Base-by-base conservation (phyloP, 2,329 filamentous ascomycete genomes). In the Neonectria faginata region DNA sequence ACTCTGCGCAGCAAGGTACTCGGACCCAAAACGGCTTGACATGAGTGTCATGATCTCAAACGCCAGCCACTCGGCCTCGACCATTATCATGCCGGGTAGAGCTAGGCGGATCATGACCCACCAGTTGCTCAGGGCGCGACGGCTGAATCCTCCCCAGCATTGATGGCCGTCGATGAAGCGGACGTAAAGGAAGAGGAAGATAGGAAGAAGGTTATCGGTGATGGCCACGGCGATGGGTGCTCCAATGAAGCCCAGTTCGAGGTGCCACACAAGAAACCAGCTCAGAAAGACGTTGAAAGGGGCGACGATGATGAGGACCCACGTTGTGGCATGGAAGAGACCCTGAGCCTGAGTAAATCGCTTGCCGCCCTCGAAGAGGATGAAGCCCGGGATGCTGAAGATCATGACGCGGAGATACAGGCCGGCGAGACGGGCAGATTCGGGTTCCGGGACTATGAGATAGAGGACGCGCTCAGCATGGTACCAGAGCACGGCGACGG, bases 41-140 rank as follows among this genome's bases (percentile, higher is more conserved):
- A 90, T 89, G n/a, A 97, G 84, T 0, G 94, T 97, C 67, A 97
- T 83, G 53, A 97, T 89, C 78, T 98, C 95, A 77, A 98, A 98
- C 7, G 94, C 94, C 11, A 97, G 86, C 81, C 92, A 97, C 77
- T 98, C 95, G 5, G 95, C 94, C 77, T 97, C 90, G 2, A 98
- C 91, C 94, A 97, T 97, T 69, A 97, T 83, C 77, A 98, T 89
- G 1, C 95, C 95, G 0, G 95, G 94, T 12, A 97, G 82, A 0
- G 95, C 93, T 41, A 98, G 89, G 52, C 89, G 88, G 72, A 98
- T 88, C 95, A 97, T 97, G 9, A 78, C 73, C 73, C 95, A 63
- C 92, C 92, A 96, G 75, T 95, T 95, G 54, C 83, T 81, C 55
- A 94, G 83, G 8, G 91, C 91, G 33, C 87, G 86, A 66, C 81